Conservation (phyloP, 2,329 filamentous ascomycete species). For the Aquanectria penicillioides region DNA sequence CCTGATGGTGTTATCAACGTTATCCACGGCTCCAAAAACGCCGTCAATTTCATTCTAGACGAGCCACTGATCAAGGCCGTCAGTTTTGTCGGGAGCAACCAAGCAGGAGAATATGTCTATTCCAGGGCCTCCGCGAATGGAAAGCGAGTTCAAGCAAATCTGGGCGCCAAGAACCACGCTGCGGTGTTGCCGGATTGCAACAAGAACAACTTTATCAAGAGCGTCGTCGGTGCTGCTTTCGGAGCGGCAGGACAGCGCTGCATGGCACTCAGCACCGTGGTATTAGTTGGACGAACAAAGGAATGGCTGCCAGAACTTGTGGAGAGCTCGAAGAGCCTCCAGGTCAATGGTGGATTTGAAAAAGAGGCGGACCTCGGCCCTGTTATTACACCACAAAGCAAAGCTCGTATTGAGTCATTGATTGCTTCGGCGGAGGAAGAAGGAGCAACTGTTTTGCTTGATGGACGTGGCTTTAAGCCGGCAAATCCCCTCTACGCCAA, state of each 20-base stretch:
- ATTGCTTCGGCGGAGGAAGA: constrained; percentile 34
- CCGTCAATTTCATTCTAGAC: constrained; percentile 76
- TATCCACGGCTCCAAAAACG: constrained; percentile 70
- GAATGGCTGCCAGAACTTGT: constrained; percentile 70
- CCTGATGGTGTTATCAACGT: constrained; percentile 78
- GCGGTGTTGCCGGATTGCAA: constrained; percentile 74
- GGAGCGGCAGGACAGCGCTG: constrained; percentile 76
- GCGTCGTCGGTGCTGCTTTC: constrained; percentile 73
- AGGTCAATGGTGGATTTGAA: constrained; percentile 36
- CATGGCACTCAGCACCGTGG: constrained; percentile 74
- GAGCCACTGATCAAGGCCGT: constrained; percentile 76
- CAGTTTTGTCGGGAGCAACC: constrained; percentile 75
- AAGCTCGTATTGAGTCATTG: constrained; percentile 32
- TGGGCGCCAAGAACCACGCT: constrained; percentile 77
- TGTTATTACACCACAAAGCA: constrained; percentile 34
- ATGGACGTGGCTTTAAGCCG: constrained; percentile 34
- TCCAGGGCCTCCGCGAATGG: constrained; percentile 73
- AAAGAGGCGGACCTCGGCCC: constrained; percentile 35
- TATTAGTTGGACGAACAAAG: constrained; percentile 72
- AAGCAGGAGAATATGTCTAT: constrained; percentile 76
- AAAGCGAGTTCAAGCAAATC: constrained; percentile 75
- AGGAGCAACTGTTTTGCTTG: constrained; percentile 33
- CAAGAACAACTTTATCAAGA: constrained; percentile 74
- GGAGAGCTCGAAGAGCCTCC: constrained; percentile 66
- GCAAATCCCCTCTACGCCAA: constrained; percentile 29